Conservation (phyloP, 345 rosid species). For the Salix arbutifolia region DNA sequence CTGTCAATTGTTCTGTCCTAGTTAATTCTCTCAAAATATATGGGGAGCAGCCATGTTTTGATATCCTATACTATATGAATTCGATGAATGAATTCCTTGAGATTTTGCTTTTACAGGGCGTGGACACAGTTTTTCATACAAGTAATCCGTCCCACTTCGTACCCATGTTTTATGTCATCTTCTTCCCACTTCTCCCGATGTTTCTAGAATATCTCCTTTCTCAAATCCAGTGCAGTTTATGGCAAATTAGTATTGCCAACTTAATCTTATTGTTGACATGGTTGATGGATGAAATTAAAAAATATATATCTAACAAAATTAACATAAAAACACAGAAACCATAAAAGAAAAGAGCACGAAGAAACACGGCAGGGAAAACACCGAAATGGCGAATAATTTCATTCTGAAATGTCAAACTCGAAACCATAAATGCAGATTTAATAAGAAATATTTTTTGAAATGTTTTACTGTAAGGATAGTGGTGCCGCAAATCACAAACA, state of each 20-base stretch:
- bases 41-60: background rate
- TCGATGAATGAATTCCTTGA: background rate
- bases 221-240: too few relatives aligned
- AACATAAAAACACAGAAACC: too few relatives aligned
- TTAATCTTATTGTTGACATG: too few relatives aligned
- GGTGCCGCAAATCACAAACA: constrained; percentile 1
- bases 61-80: background rate
- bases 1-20: constrained; percentile 37
- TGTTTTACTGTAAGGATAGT: background rate
- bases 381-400: background rate
- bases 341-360: background rate
- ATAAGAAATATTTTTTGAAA: background rate
- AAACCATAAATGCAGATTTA: background rate
- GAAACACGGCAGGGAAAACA: background rate
- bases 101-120: background rate
- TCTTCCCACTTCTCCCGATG: background rate
- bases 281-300: too few relatives aligned
- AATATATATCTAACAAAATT: too few relatives aligned
- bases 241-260: too few relatives aligned
- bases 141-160: background rate
- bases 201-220: background rate
- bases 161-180: background rate
- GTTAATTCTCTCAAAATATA: background rate
- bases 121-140: background rate
- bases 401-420: background rate